Base-by-base conservation (phyloP, 352 stramenopile species). In the Phytophthora meadii region DNA sequence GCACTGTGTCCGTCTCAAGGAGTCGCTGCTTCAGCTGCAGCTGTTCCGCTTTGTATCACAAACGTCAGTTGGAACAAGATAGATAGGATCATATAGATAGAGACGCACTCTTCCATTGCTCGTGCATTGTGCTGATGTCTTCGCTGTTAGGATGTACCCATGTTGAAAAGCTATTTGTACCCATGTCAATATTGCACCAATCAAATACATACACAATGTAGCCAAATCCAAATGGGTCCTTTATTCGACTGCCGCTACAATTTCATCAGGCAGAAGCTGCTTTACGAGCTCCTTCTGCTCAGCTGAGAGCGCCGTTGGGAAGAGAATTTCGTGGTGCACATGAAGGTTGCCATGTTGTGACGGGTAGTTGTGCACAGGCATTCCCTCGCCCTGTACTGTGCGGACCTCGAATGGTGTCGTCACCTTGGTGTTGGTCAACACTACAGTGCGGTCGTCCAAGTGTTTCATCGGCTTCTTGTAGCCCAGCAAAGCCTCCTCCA, bases 401-500 rank as follows among this genome's bases (percentile, higher is more conserved):
- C 94, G 83, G 9, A 98, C 93, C 64, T 99, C 81, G 57, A 98
- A 97, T 8, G 91, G 93, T 64, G 97, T 96, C 0, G 92, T 98
- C 19, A 99, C 84, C 36, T 84, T 81, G 28, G 93, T 51, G 36
- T 88, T 77, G 27, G 83, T 81, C 22, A 99, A 65, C 28, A 72
- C 75, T n/a, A 99, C 97, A 50, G 87, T 79, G 58, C 95, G 92
- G 41, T 95, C 90, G 75, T 99, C 97, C 37, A 99, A 70, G 72
- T 99, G 96, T 24, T 80, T 78, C 28, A 99, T 77, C 41, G 87
- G 82, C 61, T 97, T 90, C 48, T 74, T 88, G 76, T 99, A 99
- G 49, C 97, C 97, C 68, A 98, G 67, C 62, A 99, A 79, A 25
- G 97, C 97, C 69, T 99, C 94, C 41, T 98, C 94, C 37, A 99